Evolutionary conservation across 257 asterid genomes (phyloP), one percentile per base, ranked within the genome.

Genomic region (Thymus mandschuricus): DNA sequence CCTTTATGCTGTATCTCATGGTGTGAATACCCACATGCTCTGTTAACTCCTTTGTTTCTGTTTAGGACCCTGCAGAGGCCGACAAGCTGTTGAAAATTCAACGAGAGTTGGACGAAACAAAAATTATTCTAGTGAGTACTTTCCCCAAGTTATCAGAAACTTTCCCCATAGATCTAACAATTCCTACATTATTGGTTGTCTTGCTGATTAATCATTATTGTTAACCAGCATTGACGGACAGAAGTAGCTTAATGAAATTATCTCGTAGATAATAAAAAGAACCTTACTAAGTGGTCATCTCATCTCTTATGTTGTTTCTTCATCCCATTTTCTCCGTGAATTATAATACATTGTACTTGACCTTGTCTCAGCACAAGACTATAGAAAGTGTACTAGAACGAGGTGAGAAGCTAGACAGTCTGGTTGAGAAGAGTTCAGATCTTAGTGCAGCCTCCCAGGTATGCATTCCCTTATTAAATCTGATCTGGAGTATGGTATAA

Each of bases 41-140:
- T 60, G 21, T 62, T 38, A 49, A 71, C 9, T 60, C 31, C 69
- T 62, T 48, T 6, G 11, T 3, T 27, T 77, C 50, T 66, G 64
- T 58, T 58, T 75, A 93, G 97, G 97, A 93, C 60, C 98, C 98
- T 74, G 96, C 97, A n/a, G 98, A 93, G 83, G 98, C 97, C 15
- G 97, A 93, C 87, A 91, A 93, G 84, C 87, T 91, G 75, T 76
- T 93, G 80, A 89, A 75, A 78, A 87, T 93, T 76, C 97, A 93
- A 81, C 74, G 96, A 73, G 98, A 91, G 79, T 81, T 93, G 88
- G 97, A 91, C 76, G 98, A 93, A 79, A 93, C 98, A 2, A 91
- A 93, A 85, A 93, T 93, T 77, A 91, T 93, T 77, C 96, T 93
- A 51, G 98, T 89, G 76, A 87, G 92, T 77, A 38, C 57, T 55